These are phyloP conservation scores for Metschnikowia koreensis DNA, from an alignment of 805 yeast genomes.

Conservation along the genomic window DNA sequence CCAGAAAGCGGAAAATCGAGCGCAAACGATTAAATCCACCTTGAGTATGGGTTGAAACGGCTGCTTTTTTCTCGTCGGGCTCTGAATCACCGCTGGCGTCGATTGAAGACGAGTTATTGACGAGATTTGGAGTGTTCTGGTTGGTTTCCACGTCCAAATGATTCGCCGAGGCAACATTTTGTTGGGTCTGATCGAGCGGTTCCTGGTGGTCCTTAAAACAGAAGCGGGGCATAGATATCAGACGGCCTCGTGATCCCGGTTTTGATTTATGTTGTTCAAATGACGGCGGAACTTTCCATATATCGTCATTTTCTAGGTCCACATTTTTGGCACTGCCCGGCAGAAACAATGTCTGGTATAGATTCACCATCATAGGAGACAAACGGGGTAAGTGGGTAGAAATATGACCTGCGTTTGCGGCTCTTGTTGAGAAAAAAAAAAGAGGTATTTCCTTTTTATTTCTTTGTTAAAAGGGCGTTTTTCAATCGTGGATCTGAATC, in stretches of 20 bases:
- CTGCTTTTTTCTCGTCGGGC: not conserved
- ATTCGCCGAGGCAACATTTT: not conserved
- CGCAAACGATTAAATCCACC: not conserved
- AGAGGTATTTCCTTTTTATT: no score
- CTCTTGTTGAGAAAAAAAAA: no score
- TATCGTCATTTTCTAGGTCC: constrained; percentile 14
- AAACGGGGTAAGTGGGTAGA: not conserved
- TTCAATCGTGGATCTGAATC: not conserved
- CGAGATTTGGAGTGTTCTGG: not conserved
- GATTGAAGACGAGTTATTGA: not conserved
- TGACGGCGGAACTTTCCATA: constrained; percentile 18
- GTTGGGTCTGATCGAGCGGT: not conserved
- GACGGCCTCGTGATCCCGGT: constrained; percentile 19
- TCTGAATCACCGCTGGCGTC: constrained; percentile 1
- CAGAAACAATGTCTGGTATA: constrained; percentile 19
- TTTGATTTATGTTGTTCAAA: constrained; percentile 9
- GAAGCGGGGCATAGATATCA: constrained; percentile 29
- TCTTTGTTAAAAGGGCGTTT: no score
- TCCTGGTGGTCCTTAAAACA: constrained; percentile 25
- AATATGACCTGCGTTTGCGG: no score
- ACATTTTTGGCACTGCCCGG: constrained; percentile 8
- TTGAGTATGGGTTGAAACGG: not conserved
- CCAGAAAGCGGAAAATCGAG: constrained; percentile 12
- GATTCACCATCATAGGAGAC: constrained; percentile 17
- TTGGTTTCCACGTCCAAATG: not conserved